Base-by-base conservation (phyloP, 2,329 filamentous ascomycete species). In the Ascochyta rabiei region DNA sequence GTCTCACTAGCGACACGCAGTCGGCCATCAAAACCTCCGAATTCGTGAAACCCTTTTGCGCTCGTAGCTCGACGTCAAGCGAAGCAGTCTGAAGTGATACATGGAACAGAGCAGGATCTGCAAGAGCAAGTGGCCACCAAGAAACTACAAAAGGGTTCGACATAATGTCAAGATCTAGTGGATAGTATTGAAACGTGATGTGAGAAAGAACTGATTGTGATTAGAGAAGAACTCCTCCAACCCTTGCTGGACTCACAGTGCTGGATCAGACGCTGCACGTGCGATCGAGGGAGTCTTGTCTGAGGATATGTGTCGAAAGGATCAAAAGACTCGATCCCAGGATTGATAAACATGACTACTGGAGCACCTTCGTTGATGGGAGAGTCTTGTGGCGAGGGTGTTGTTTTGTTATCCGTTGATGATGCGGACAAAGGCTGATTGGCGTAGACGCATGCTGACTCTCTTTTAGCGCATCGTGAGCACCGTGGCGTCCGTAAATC, bases 151-250 rank as follows among this genome's bases (percentile, higher is more conserved):
- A 86, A 0, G 83, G 83, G 59, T 86, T 86, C 7, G 83, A 82
- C 0, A 68, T 68, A n/a, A 76, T 63, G 55, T 75, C 79, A 7
- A 84, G 71, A 46, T 86, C 84, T 18, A 85, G 72, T 0, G 83
- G 84, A 60, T 86, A 86, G 61, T 85, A 86, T 57, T 85, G 80
- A 45, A 86, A 86, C 0, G 83, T 82, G 41, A 86, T 85, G 39
- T 81, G 84, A 37, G 79, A 76, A 3, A 85, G 71, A 57, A 86
- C 83, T 84, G 48, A 12, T 9, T 39, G 21, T 12, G n/a, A n/a
- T 46, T 3, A 31, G 54, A 39, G 6, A 16, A 31, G 30, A 28
- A 12, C 35, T 2, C 12, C 12, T 39, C 23, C 8, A 2, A 16
- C 2, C 2, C 2, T 15, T 16, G 12, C 5, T 13, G 21, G 19